phyloP scores from a whole-genome alignment of 306 rosid species.

The Dalbergia oliveri region DNA sequence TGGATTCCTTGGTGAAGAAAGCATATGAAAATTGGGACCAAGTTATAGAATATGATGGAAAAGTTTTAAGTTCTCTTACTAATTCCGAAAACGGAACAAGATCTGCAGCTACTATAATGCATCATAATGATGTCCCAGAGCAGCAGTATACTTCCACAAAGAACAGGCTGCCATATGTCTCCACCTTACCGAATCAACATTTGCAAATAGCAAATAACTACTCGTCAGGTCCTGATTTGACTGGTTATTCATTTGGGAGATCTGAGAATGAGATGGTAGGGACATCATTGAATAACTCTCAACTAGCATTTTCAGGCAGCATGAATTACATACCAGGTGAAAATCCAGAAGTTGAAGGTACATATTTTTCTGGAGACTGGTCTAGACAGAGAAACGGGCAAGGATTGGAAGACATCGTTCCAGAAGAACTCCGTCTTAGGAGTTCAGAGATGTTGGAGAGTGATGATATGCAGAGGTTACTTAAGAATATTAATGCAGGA shows the following conservation, averaged over 20 bases:
- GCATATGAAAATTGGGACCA: slow-evolving; percentile 92
- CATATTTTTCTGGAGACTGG: slow-evolving; percentile 70
- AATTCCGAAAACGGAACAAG: slow-evolving; percentile 48
- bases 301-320: slow-evolving; percentile 52
- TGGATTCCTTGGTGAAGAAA: slow-evolving; percentile 78
- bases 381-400: slow-evolving; percentile 61
- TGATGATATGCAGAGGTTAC: slow-evolving; percentile 86
- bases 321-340: slow-evolving; percentile 56
- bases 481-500: slow-evolving; percentile 66
- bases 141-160: slow-evolving; percentile 55
- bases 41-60: slow-evolving; percentile 78
- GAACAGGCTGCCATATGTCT: slow-evolving; percentile 53
- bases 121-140: slow-evolving; percentile 43
- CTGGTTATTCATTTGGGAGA: slow-evolving; percentile 59
- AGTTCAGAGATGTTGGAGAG: slow-evolving; percentile 85
- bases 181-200: slow-evolving; percentile 55
- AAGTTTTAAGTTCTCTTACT: slow-evolving; percentile 59
- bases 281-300: slow-evolving; percentile 54
- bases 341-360: slow-evolving; percentile 52
- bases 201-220: slow-evolving; percentile 51
- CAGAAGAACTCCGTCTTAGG: slow-evolving; percentile 80
- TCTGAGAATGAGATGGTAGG: slow-evolving; percentile 51
- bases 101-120: slow-evolving; percentile 45
- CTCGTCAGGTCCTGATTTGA: slow-evolving; percentile 48
- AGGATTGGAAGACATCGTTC: slow-evolving; percentile 76